These are phyloP conservation scores for Fusarium sp. DNA, from an alignment of 2,329 filamentous ascomycete species.

Conservation along the genomic window DNA sequence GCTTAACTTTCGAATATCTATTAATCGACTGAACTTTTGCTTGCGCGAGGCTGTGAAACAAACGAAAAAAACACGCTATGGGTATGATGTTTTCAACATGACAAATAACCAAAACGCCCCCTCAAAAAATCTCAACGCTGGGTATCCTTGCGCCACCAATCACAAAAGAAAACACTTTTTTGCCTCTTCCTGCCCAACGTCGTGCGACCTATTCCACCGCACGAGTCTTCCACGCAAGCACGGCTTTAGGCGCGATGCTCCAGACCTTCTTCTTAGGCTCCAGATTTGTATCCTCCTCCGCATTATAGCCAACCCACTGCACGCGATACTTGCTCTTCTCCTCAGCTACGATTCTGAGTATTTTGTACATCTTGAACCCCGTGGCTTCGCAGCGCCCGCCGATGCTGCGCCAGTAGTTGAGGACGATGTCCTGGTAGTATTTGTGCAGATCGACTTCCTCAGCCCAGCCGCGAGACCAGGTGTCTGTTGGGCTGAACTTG, in stretches of 20 bases:
- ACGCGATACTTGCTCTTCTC: background rate
- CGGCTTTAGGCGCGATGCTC: background rate
- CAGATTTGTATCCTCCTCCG: background rate
- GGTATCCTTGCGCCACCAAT: background rate
- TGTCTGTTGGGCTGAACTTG: background rate
- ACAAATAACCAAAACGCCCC: background rate
- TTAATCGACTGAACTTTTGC: rapidly evolving
- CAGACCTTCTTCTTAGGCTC: conserved; percentile 14
- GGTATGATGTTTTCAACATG: background rate
- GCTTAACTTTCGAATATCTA: background rate
- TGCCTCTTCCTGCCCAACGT: conserved; percentile 56
- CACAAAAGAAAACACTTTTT: background rate
- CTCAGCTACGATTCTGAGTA: background rate
- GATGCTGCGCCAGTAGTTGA: background rate
- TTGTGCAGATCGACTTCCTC: conserved; percentile 3
- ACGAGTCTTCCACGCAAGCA: conserved; percentile 6
- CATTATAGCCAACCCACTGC: conserved; percentile 13
- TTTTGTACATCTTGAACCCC: background rate
- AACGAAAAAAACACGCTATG: background rate
- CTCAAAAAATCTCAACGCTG: background rate
- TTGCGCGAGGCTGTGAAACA: background rate
- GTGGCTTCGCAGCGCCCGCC: conserved; percentile 1
- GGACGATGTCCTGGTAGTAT: background rate
- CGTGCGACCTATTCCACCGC: background rate
- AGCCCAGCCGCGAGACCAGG: background rate